Evolutionary conservation across 1,284 basidiomycete genomes (phyloP), one percentile per base, ranked within the genome.

Genomic region (Vanrija humicola): DNA sequence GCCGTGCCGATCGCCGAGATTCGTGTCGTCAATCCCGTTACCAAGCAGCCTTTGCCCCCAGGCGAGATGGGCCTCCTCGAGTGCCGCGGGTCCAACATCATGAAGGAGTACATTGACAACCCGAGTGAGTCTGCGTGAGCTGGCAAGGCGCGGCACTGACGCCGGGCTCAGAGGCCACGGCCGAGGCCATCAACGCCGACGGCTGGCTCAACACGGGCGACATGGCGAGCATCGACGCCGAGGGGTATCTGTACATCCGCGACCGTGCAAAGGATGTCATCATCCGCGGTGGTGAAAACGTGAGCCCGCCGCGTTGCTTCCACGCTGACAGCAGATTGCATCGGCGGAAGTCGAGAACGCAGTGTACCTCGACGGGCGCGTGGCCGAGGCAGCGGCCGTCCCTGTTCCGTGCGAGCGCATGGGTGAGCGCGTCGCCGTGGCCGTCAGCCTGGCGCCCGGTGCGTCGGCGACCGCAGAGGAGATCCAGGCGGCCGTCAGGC

Each of bases 131-230:
- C 21, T 52, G 43, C 18, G 43, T 40, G 21, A n/a, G 8, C 9
- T 8, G n/a, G 14, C 4, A 3, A 8, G 2, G 23, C 5, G 10
- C 19, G 21, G 21, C 3, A 12, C 23, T 48, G 14, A 9, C 42
- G 7, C 39, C 18, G 7, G 1, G 21, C 21, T 12, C 47, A 67
- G 65, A 58, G 47, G 70, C 70, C 0, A 75, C 73, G 0, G 48
- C 49, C 16, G 55, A 61, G 25, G 63, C 67, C 1, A 52, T 73
- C 6, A 64, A 68, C 45, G 14, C 34, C 2, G 68, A 73, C 16
- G 73, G 73, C n/a, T 75, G 73, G 73, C 59, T 75, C 9, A 65
- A 72, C 56, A 69, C 73, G 8, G 73, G 73, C 14, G 73, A 75
- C 62, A 55, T 68, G 12, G 73, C 58, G 3, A 58, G 52, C 46